A percentile compares a stretch with the other conserved stretches of the same genome.
Evolutionary conservation across 768 basidiomycete genomes (phyloP).

Genomic region (Termitomyces sp.): DNA sequence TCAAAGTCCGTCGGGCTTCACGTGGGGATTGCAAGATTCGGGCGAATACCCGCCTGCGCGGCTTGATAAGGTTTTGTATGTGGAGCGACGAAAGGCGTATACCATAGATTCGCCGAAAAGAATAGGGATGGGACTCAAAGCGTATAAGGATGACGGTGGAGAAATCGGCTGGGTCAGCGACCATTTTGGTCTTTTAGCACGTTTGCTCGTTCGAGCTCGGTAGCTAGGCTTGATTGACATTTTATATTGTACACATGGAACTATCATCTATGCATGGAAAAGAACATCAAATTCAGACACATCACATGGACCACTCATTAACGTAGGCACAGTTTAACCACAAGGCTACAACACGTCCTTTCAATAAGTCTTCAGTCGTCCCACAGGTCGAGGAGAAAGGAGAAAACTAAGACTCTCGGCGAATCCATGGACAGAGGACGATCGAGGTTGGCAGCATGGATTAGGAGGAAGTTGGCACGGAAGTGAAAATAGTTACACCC

Average conservation of each 20-base stretch:
- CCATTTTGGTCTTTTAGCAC: conserved; percentile 57
- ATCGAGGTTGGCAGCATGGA: neutral
- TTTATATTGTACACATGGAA: no score
- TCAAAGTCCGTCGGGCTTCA: conserved; percentile 44
- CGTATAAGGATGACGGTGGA: conserved; percentile 27
- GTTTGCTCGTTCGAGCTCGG: conserved; percentile 25
- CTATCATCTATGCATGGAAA: conserved; percentile 1
- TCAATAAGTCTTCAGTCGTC: neutral
- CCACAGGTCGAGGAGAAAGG: neutral
- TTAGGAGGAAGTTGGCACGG: conserved; percentile 22
- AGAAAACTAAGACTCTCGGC: neutral
- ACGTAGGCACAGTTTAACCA: no score
- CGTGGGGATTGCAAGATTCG: conserved; percentile 69
- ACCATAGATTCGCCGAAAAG: conserved; percentile 49
- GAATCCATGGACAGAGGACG: neutral
- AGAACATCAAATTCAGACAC: neutral
- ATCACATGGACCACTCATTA: conserved; percentile 5
- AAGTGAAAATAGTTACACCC: conserved; percentile 17
- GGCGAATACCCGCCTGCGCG: conserved; percentile 46
- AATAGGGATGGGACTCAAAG: conserved; percentile 55
- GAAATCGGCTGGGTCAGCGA: conserved; percentile 56
- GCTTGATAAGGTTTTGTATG: conserved; percentile 66
- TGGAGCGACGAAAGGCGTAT: conserved; percentile 42
- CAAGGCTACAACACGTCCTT: neutral
- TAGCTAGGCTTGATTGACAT: conserved; percentile 3